phyloP scores from a whole-genome alignment of 768 basidiomycete species.

The Leccinum aurantiacum region DNA sequence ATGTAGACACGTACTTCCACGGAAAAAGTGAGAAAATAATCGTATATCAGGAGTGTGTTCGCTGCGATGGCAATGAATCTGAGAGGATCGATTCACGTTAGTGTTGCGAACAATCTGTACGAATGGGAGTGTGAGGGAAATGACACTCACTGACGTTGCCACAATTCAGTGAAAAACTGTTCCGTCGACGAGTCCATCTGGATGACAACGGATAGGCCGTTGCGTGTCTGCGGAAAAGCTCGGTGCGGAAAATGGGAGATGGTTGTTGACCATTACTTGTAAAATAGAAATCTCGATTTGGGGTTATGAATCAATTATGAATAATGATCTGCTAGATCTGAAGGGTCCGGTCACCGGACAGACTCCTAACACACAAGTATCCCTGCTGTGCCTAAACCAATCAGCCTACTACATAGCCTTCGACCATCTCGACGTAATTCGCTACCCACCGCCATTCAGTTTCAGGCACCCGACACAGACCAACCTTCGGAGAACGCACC shows the following conservation, averaged over 20 bases:
- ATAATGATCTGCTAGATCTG: no score
- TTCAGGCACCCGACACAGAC: no score
- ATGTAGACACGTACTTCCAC: slow-evolving; percentile 13
- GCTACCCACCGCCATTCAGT: slow-evolving; percentile 1
- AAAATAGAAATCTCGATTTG: no score
- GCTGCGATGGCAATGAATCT: slow-evolving; percentile 8
- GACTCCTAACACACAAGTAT: no score
- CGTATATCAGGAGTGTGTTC: slow-evolving; percentile 11
- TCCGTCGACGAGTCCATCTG: neutral
- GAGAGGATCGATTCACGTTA: neutral
- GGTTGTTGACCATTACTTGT: no score
- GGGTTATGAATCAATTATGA: no score
- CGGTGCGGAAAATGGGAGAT: neutral
- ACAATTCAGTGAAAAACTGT: neutral
- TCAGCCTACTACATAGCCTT: no score
- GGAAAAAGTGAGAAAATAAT: slow-evolving; percentile 19
- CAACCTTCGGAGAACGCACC: no score
- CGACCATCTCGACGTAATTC: no score
- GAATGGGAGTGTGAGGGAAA: neutral
- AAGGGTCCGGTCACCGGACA: no score
- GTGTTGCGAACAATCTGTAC: neutral
- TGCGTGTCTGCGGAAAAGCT: neutral
- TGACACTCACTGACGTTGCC: neutral
- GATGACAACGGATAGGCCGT: neutral
- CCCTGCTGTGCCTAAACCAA: no score